Evolutionary conservation across 2,329 filamentous ascomycete genomes (phyloP).

Genomic region (Aspergillus tanneri): DNA sequence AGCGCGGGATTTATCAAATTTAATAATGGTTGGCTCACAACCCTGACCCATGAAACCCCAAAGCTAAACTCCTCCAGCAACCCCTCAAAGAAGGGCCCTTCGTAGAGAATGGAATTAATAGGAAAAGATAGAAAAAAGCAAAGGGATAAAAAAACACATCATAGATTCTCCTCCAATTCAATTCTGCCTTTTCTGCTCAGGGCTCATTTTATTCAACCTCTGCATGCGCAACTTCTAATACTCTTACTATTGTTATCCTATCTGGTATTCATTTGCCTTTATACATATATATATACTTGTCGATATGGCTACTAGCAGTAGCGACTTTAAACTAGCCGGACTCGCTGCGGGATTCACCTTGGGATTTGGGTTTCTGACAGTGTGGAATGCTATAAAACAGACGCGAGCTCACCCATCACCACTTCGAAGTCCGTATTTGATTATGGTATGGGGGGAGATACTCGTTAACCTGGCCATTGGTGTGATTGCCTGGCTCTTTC

Average conservation of each 20-base stretch:
- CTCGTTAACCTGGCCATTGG: not conserved
- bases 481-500: not conserved
- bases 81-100: not conserved
- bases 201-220: no score
- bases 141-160: not conserved
- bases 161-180: no score
- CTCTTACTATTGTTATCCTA: not conserved
- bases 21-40: no score
- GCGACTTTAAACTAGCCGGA: not conserved
- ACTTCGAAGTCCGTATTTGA: not conserved
- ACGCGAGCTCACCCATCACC: not conserved
- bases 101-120: no score
- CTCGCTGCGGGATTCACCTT: not conserved
- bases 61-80: not conserved
- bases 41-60: not conserved
- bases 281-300: not conserved
- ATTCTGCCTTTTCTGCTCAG: not conserved
- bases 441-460: constrained; percentile 1
- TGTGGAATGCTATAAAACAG: not conserved
- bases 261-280: not conserved
- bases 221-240: no score
- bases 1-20: no score
- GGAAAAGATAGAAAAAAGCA: not conserved
- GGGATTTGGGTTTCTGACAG: not conserved
- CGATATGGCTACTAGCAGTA: not conserved